Evolutionary conservation across 1,284 basidiomycete species (phyloP), one percentile per base, ranked within the genome.

Genomic region (Naganishia sp.): DNA sequence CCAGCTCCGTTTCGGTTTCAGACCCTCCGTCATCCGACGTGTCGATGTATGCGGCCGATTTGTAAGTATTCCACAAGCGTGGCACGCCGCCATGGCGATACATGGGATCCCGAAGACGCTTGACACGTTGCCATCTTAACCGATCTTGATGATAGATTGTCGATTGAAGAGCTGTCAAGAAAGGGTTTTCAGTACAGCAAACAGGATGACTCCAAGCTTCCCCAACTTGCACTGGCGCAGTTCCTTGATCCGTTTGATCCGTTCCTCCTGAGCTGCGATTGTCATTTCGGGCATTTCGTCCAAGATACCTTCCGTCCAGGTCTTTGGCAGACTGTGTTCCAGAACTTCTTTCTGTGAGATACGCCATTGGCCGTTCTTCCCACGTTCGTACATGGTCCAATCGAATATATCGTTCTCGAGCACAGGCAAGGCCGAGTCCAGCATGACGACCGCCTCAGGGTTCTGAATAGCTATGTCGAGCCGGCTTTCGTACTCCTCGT

Each of bases 1-100:
- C 74, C 75, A 72, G 73, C 72, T 77, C 74, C 69, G 72, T 75
- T 72, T 76, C 75, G 75, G 75, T 76, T 72, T 74, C 74, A 72
- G 74, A 75, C 72, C 74, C 75, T 70, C 75, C 83, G 84, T 84
- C 81, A 80, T 61, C 47, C 6, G 58, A 42, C 13, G 23, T 28
- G 11, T 25, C 58, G 21, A 51, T 42, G 23, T 42, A 51, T 17
- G 11, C 35, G 11, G 47, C 58, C 13, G 58, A 51, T 28, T 61
- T 51, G 35, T 28, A n/a, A 2, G 21, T 41, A 17, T 15, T 25
- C 11, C 5, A 23, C 9, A n/a, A 23, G 9, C 15, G 46, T 23
- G 50, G 32, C 21, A 51, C 39, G 17, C 47, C 35, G 47, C 58
- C 58, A 11, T 32, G 15, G 21, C 28, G 47, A 28, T 61, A 61